Base-by-base conservation (phyloP, 257 asterid species). In the Capsicum baccatum region DNA sequence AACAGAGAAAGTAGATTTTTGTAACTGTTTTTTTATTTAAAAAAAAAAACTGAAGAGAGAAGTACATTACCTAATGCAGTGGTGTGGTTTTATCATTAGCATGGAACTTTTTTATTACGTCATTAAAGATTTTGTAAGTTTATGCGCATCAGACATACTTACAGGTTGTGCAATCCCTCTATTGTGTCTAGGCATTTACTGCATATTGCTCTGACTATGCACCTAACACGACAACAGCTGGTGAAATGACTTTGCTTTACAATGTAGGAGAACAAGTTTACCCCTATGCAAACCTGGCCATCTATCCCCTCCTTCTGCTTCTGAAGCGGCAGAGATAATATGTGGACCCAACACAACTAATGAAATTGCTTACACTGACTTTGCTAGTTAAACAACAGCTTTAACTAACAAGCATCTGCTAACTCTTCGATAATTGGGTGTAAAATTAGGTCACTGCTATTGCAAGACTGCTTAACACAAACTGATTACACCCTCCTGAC, bases 221-320 rank as follows among this genome's bases (percentile, higher is more conserved):
- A 68, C 26, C 52, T 37, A 68, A 12, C 52, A 68, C 76, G 5
- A 37, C 76, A 9, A 37, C 52, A 37, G 52, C 52, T 68, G 76
- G 52, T 68, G 76, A 67, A 19, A 67, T 67, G 76, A 67, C 37
- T 37, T 67, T 37, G 50, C 76, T 67, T 67, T 67, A 67, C 37
- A 37, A 50, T 35, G 33, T 15, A 68, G 52, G 76, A 68, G 12
- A 68, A 39, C 26, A 68, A 68, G 7, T 68, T 39, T 37, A 37
- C 52, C 76, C 52, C 26, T 7, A 37, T 3, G 52, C 76, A 15
- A 68, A 21, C 7, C 26, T 68, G 76, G 21, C 52, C 35, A 68
- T 37, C 1, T 37, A 68, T 68, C 13, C 76, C 52, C 52, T 37
- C 26, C 76, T 37, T 47, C 21, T 4, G 76, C 52, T 68, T 68